A percentile compares a stretch with the other conserved stretches of the same genome.
phyloP scores from a whole-genome alignment of 805 yeast genomes.

The Wickerhamiella australiensis region DNA sequence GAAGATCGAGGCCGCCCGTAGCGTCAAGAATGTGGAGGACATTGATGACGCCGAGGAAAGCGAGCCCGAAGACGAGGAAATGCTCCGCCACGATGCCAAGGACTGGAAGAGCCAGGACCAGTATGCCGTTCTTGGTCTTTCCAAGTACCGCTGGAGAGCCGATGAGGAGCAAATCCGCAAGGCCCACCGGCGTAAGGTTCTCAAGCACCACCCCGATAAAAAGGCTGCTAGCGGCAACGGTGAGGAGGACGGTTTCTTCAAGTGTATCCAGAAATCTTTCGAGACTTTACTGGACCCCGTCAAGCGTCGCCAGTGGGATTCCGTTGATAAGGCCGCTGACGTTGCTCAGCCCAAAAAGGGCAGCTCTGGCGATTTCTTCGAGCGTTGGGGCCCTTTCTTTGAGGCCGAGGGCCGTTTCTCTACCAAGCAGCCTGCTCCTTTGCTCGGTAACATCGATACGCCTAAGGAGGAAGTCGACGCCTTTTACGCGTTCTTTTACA shows the following conservation, averaged over 20 bases:
- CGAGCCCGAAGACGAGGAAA: slow-evolving; percentile 60
- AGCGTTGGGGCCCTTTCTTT: slow-evolving; percentile 87
- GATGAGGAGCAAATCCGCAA: slow-evolving; percentile 86
- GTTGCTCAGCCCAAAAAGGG: slow-evolving; percentile 61
- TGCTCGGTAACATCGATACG: slow-evolving; percentile 55
- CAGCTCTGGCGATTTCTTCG: slow-evolving; percentile 68
- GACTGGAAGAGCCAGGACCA: slow-evolving; percentile 97
- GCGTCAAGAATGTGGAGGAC: slow-evolving; percentile 60
- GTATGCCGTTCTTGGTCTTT: slow-evolving; percentile 89
- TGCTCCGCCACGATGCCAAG: slow-evolving; percentile 85
- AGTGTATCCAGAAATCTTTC: slow-evolving; percentile 92
- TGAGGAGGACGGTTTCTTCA: slow-evolving; percentile 86
- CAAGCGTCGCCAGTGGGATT: slow-evolving; percentile 88
- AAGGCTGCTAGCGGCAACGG: slow-evolving; percentile 81
- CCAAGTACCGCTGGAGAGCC: slow-evolving; percentile 82
- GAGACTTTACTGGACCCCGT: slow-evolving; percentile 76
- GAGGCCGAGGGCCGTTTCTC: slow-evolving; percentile 87
- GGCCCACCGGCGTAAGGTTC: slow-evolving; percentile 93
- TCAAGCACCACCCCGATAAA: slow-evolving; percentile 97
- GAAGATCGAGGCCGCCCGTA: slow-evolving; percentile 80
- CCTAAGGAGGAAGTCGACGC: slow-evolving; percentile 70
- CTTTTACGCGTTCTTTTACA: slow-evolving; percentile 86
- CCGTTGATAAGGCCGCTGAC: slow-evolving; percentile 82
- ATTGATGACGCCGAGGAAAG: slow-evolving; percentile 38
- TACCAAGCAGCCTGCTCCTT: slow-evolving; percentile 78